These are phyloP conservation scores for Misopates orontium DNA, from an alignment of 257 asterid species.

Conservation along the genomic window DNA sequence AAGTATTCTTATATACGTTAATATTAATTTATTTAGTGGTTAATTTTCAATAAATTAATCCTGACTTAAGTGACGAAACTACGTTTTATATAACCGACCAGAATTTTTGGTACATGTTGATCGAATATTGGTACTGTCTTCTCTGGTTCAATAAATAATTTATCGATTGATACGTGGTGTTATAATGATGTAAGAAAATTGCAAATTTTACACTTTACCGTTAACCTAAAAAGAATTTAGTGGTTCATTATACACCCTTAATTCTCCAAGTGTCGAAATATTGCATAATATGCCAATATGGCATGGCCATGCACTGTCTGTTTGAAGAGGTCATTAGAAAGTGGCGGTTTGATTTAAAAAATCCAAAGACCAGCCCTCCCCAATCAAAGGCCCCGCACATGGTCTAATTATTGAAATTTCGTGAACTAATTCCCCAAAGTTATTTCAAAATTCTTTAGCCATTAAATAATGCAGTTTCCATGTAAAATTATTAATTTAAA, in stretches of 20 bases:
- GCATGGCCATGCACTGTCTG: not conserved
- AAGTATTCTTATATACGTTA: too few relatives aligned
- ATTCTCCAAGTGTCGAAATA: not conserved
- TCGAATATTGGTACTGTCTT: too few relatives aligned
- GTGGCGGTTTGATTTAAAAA: not conserved
- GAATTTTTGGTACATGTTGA: too few relatives aligned
- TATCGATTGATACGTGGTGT: too few relatives aligned
- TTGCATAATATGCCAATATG: not conserved
- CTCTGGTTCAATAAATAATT: too few relatives aligned
- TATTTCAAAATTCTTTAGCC: not conserved
- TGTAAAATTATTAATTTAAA: not conserved
- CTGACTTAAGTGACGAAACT: too few relatives aligned
- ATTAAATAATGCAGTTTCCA: too few relatives aligned
- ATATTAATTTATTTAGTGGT: too few relatives aligned
- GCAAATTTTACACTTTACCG: too few relatives aligned
- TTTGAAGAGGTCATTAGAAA: not conserved
- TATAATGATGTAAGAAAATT: too few relatives aligned
- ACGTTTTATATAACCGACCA: too few relatives aligned
- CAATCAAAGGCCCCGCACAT: slow-evolving; percentile 37
- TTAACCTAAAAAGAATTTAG: not conserved
- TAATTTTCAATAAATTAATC: too few relatives aligned
- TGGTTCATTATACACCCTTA: not conserved
- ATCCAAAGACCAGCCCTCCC: not conserved
- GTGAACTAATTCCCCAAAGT: slow-evolving; percentile 2
- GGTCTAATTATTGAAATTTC: slow-evolving; percentile 29